Evolutionary conservation across 768 basidiomycete genomes (phyloP).

Genomic region (Xerocomus potaroensis): DNA sequence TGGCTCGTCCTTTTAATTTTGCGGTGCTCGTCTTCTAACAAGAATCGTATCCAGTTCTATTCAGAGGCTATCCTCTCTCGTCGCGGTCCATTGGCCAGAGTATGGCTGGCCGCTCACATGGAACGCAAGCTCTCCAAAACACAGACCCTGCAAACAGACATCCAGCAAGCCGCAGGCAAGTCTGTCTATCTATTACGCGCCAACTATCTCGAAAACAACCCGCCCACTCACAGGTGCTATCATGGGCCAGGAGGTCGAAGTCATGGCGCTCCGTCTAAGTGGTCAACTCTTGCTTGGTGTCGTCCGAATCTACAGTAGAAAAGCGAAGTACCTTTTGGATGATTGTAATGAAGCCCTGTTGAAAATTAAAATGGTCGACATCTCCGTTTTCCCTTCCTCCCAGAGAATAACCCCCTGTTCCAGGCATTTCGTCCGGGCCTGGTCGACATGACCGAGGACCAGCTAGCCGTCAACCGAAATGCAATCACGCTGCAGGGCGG

Average conservation of each 20-base stretch:
- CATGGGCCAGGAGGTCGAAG: slow-evolving; percentile 86
- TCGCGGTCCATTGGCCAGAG: slow-evolving; percentile 89
- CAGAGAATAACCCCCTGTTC: slow-evolving; percentile 2
- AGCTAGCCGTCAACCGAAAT: slow-evolving; percentile 79
- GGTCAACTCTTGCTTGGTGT: slow-evolving; percentile 96
- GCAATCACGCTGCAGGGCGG: slow-evolving; percentile 83
- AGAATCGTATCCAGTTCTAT: slow-evolving; percentile 59
- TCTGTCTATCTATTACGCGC: background rate
- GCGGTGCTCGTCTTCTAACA: background rate
- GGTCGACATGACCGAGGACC: slow-evolving; percentile 95
- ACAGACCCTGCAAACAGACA: slow-evolving; percentile 91
- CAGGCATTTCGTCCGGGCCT: slow-evolving; percentile 93
- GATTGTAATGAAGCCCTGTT: slow-evolving; percentile 96
- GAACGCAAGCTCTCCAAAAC: slow-evolving; percentile 96
- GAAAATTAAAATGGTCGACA: slow-evolving; percentile 86
- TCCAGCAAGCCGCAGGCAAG: slow-evolving; percentile 85
- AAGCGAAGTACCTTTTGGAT: slow-evolving; percentile 95
- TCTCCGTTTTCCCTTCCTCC: background rate
- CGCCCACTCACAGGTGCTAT: slow-evolving; percentile 65
- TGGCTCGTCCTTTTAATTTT: slow-evolving; percentile 13
- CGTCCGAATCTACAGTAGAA: slow-evolving; percentile 94
- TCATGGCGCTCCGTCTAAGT: slow-evolving; percentile 94
- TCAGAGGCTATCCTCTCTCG: slow-evolving; percentile 92
- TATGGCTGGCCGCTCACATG: slow-evolving; percentile 99
- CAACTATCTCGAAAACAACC: background rate